These are phyloP conservation scores for Ascocoryne sarcoides DNA, from an alignment of 2,329 filamentous ascomycete genomes.

Conservation along the genomic window DNA sequence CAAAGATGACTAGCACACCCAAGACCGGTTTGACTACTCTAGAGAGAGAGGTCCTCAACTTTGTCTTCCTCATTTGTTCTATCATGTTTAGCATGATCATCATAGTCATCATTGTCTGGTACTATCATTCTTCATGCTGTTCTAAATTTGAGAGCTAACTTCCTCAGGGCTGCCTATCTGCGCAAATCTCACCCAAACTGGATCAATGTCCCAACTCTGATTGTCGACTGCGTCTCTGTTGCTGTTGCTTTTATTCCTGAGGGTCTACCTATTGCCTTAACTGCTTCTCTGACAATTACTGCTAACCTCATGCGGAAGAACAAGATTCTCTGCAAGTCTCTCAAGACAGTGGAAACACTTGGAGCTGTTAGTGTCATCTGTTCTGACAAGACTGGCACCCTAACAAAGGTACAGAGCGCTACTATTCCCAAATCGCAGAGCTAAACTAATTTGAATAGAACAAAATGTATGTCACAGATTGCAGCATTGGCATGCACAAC, in stretches of 20 bases:
- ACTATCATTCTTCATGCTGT: conserved; percentile 26
- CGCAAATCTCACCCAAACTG: conserved; percentile 55
- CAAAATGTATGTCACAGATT: conserved; percentile 65
- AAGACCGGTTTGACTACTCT: conserved; percentile 60
- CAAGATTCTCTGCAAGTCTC: conserved; percentile 69
- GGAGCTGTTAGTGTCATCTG: conserved; percentile 66
- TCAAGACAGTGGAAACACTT: conserved; percentile 70
- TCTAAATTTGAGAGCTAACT: conserved; percentile 5
- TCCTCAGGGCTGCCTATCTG: conserved; percentile 52
- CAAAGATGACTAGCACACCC: conserved; percentile 60
- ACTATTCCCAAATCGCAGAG: conserved; percentile 8
- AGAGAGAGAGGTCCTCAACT: conserved; percentile 64
- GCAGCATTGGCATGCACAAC: conserved; percentile 44
- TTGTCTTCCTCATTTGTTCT: conserved; percentile 60
- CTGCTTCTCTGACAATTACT: conserved; percentile 63
- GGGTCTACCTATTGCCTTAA: conserved; percentile 61
- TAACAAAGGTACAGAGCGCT: conserved; percentile 40
- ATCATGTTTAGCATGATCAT: conserved; percentile 60
- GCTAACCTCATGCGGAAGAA: conserved; percentile 70
- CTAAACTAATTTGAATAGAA: conserved; percentile 40
- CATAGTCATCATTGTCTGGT: conserved; percentile 59
- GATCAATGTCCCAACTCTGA: conserved; percentile 64
- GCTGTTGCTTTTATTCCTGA: conserved; percentile 72
- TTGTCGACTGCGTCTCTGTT: conserved; percentile 64
- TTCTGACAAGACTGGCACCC: conserved; percentile 68